Evolutionary conservation across 257 asterid genomes (phyloP).

Genomic region (Solanum habrochaites): DNA sequence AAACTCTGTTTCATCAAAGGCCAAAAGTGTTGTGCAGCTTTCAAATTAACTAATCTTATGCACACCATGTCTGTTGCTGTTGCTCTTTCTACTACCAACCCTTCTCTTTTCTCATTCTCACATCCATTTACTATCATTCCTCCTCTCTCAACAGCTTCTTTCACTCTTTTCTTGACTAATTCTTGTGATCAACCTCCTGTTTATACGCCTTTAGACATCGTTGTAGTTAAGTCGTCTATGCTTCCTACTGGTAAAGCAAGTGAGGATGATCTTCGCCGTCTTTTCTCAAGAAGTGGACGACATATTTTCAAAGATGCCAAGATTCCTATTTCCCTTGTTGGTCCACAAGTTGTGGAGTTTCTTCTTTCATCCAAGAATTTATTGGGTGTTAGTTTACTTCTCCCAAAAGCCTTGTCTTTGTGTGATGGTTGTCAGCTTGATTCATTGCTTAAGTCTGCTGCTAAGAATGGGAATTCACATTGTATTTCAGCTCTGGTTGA

Average conservation of each 20-base stretch:
- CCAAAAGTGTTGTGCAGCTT: conserved; percentile 34
- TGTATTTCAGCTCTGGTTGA: conserved; percentile 33
- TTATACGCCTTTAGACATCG: conserved; percentile 29
- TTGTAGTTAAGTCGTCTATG: conserved; percentile 50
- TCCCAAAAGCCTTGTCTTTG: conserved; percentile 31
- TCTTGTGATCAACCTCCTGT: conserved; percentile 41
- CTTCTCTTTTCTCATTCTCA: conserved; percentile 38
- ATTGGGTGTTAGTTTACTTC: conserved; percentile 20
- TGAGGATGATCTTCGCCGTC: conserved; percentile 51
- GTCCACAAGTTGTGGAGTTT: conserved; percentile 42
- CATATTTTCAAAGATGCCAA: conserved; percentile 61
- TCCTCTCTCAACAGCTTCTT: conserved; percentile 50
- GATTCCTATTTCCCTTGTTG: conserved; percentile 44
- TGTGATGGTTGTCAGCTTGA: conserved; percentile 43
- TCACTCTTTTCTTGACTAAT: conserved; percentile 23
- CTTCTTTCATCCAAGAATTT: conserved; percentile 23
- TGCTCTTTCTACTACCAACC: conserved; percentile 45
- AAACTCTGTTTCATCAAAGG: conserved; percentile 28
- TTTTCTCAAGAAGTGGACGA: conserved; percentile 49
- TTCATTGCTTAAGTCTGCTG: conserved; percentile 33
- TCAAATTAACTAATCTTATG: conserved; percentile 63
- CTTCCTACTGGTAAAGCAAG: conserved; percentile 73
- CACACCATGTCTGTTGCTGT: conserved; percentile 86
- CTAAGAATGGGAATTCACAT: conserved; percentile 20
- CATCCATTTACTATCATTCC: conserved; percentile 40